Base-by-base conservation (phyloP, 148 eudicot genomes). In the Cornus suecica region DNA sequence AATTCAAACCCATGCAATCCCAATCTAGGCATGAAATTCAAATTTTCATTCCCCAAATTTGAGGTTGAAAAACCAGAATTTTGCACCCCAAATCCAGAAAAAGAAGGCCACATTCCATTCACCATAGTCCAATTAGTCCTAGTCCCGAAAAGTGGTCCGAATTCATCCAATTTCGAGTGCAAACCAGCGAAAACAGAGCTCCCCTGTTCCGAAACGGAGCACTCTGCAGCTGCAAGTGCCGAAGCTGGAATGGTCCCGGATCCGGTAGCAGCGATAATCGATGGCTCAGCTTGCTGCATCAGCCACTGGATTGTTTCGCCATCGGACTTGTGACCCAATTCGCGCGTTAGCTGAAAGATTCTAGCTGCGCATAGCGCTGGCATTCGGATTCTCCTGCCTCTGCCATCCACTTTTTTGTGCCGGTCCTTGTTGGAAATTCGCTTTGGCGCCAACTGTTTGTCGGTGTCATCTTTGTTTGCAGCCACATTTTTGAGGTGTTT, bases 251-350 rank as follows among this genome's bases (percentile, higher is more conserved):
- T 31, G 2, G 92, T 87, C n/a, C 90, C 92, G 2, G 75, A 68
- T 1, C 90, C 92, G 0, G 92, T 89, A 0, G 88, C 83, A 10
- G 88, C 88, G 30, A 89, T 69, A 0, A 89, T 85, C 7, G 90
- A 71, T 16, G 86, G 86, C 58, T 89, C 92, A 0, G 90, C 77
- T 54, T 83, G 88, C 34, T 89, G 90, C 18, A 89, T 30, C 10
- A 89, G 84, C 90, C 92, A 89, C 31, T 88, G 89, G 28, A 88
- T 78, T 0, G 92, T 86, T 69, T 88, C 89, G 0, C 92, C 86
- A 14, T 83, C 86, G 0, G 86, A 77, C 45, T 77, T 83, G 41
- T 83, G 81, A 13, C 86, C 86, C 80, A 89, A 76, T 81, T 89
- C 92, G 76, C 69, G 84, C 0, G 92, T 89, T 62, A 89, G 71